Evolutionary conservation across 805 yeast species (phyloP).

Genomic region (Kodamaea sagamina): DNA sequence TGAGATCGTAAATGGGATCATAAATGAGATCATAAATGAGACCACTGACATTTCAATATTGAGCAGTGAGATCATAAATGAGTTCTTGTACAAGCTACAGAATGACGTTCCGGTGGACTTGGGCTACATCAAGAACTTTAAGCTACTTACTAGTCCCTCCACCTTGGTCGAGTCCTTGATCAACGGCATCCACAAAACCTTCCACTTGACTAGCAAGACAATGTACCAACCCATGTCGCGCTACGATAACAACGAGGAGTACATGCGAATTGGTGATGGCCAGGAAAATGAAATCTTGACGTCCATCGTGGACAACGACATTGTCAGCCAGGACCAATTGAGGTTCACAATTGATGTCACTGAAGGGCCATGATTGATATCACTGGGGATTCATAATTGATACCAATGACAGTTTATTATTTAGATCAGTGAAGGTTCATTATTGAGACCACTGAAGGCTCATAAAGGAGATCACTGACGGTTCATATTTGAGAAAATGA

Average conservation of each 20-base stretch:
- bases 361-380: too few species aligned
- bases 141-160: constrained; percentile 17
- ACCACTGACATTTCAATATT: too few species aligned
- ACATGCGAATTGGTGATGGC: constrained; percentile 32
- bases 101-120: constrained; percentile 19
- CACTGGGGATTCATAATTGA: too few species aligned
- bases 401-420: too few species aligned
- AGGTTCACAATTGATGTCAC: too few species aligned
- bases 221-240: constrained; percentile 39
- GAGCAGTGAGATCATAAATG: too few species aligned
- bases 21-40: too few species aligned
- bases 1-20: too few species aligned
- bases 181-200: constrained; percentile 40
- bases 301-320: not conserved
- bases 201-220: constrained; percentile 30
- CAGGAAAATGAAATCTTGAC: not conserved
- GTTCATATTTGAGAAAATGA: too few species aligned
- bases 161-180: constrained; percentile 29
- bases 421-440: too few species aligned
- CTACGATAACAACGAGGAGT: constrained; percentile 19
- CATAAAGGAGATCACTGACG: too few species aligned
- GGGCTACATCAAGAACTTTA: constrained; percentile 22
- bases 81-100: constrained; percentile 29
- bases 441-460: too few species aligned
- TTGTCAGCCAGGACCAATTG: constrained; percentile 9